These are phyloP conservation scores for Penicillium polonicum DNA, from an alignment of 2,329 filamentous ascomycete genomes.

Conservation along the genomic window DNA sequence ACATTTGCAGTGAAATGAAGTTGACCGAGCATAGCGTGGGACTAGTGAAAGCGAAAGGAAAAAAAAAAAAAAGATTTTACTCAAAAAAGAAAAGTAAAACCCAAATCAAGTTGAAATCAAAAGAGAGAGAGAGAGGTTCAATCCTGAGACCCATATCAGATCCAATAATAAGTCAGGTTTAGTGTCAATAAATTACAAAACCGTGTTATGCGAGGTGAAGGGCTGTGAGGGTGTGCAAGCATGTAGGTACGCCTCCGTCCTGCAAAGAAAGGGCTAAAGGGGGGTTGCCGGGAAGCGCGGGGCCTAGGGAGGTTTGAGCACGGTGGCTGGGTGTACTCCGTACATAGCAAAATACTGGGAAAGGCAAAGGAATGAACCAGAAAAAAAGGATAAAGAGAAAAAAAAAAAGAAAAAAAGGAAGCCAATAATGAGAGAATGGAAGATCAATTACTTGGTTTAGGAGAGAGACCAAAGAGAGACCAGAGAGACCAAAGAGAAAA, in stretches of 20 bases:
- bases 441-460: conserved; percentile 21
- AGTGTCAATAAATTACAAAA: conserved; percentile 16
- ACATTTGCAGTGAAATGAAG: conserved; percentile 12
- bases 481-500: neutral
- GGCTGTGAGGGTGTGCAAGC: conserved; percentile 17
- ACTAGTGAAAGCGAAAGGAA: conserved; percentile 6
- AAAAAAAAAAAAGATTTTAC: neutral
- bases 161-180: conserved; percentile 36
- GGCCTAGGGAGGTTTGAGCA: conserved; percentile 26
- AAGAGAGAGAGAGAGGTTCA: neutral
- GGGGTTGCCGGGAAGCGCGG: conserved; percentile 12
- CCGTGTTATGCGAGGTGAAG: conserved; percentile 13
- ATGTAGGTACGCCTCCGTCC: conserved; percentile 24
- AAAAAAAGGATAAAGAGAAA: conserved; percentile 6
- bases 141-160: conserved; percentile 33
- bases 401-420: neutral
- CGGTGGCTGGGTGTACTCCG: conserved; percentile 30
- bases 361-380: conserved; percentile 31
- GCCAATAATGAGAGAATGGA: conserved; percentile 7
- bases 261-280: conserved; percentile 24
- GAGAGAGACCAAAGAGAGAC: neutral
- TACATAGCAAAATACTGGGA: conserved; percentile 13
- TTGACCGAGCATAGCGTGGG: conserved; percentile 6
- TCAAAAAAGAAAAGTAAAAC: conserved; percentile 4
- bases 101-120: conserved; percentile 3